Conservation (phyloP, 371 early-diverging fungal species). For the Apophysomyces ossiformis region DNA sequence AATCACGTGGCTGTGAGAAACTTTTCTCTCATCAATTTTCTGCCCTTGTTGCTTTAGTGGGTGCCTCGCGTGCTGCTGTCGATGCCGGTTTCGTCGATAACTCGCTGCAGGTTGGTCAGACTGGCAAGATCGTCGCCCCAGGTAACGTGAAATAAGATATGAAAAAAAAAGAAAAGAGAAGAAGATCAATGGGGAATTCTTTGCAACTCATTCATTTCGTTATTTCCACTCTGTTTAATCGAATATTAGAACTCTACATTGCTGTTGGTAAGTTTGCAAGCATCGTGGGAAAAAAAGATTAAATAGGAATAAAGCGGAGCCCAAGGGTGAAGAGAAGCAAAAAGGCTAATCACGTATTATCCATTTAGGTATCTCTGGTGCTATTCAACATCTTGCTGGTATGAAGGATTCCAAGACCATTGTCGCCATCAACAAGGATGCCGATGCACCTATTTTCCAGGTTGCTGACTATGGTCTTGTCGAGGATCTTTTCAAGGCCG, state of each 20-base stretch:
- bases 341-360: slow-evolving; percentile 4
- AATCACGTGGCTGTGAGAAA: slow-evolving; percentile 31
- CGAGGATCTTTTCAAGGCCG: slow-evolving; percentile 92
- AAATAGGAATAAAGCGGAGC: not conserved
- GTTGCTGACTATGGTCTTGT: slow-evolving; percentile 97
- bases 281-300: slow-evolving; percentile 5
- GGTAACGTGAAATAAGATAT: slow-evolving; percentile 36
- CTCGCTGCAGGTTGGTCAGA: slow-evolving; percentile 97
- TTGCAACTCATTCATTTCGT: not conserved
- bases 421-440: slow-evolving; percentile 98
- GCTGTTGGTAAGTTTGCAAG: slow-evolving; percentile 72
- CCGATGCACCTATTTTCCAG: slow-evolving; percentile 98
- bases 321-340: not conserved
- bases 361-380: slow-evolving; percentile 86
- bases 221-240: too few species aligned
- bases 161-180: slow-evolving; percentile 2
- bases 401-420: slow-evolving; percentile 99
- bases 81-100: slow-evolving; percentile 98
- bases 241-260: slow-evolving; percentile 78
- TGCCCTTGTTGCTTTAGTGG: slow-evolving; percentile 63
- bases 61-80: slow-evolving; percentile 98
- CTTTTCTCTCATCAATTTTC: slow-evolving; percentile 11
- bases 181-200: not conserved
- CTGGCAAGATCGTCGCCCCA: slow-evolving; percentile 98
- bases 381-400: slow-evolving; percentile 97